A percentile compares a stretch with the other conserved stretches of the same genome.
phyloP scores from a whole-genome alignment of 768 basidiomycete genomes.

The Rhizopogon sp. region DNA sequence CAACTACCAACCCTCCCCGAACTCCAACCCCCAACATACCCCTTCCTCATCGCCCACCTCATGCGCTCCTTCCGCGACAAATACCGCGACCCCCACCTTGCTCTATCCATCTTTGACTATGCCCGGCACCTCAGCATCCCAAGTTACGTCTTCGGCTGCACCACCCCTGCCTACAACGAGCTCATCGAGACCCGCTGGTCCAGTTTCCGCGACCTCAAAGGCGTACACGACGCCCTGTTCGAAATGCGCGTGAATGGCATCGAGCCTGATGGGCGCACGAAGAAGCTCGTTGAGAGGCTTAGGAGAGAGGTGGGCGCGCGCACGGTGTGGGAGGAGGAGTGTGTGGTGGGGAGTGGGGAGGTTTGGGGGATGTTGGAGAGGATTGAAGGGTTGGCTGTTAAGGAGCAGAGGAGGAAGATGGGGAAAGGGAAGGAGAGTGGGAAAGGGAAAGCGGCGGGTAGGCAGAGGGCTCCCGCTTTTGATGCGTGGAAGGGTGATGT shows the following conservation, averaged over 20 bases:
- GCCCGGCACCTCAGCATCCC: slow-evolving; percentile 69
- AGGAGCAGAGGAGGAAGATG: slow-evolving; percentile 14
- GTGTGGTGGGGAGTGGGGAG: slow-evolving; percentile 43
- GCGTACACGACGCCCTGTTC: slow-evolving; percentile 64
- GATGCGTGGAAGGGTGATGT: slow-evolving; percentile 40
- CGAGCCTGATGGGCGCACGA: slow-evolving; percentile 54
- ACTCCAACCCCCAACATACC: slow-evolving; percentile 63
- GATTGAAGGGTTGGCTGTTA: slow-evolving; percentile 42
- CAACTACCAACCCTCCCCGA: background rate
- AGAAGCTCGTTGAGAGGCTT: slow-evolving; percentile 54
- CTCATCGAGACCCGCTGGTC: slow-evolving; percentile 82
- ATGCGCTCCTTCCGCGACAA: slow-evolving; percentile 77
- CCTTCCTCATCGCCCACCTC: slow-evolving; percentile 68
- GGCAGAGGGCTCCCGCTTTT: slow-evolving; percentile 18
- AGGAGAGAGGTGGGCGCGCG: slow-evolving; percentile 57
- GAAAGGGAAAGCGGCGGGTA: slow-evolving; percentile 13
- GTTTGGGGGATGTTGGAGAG: slow-evolving; percentile 45
- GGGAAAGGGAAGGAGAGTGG: slow-evolving; percentile 4
- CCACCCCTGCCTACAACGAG: slow-evolving; percentile 84
- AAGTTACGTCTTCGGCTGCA: slow-evolving; percentile 88
- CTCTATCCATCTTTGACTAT: slow-evolving; percentile 78
- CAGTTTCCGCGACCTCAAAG: slow-evolving; percentile 75
- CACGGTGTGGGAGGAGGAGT: slow-evolving; percentile 45
- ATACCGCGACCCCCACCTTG: slow-evolving; percentile 74
- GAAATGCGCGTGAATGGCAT: slow-evolving; percentile 86